Base-by-base conservation (phyloP, 495 filamentous ascomycete genomes). In the Penicillium roqueforti region DNA sequence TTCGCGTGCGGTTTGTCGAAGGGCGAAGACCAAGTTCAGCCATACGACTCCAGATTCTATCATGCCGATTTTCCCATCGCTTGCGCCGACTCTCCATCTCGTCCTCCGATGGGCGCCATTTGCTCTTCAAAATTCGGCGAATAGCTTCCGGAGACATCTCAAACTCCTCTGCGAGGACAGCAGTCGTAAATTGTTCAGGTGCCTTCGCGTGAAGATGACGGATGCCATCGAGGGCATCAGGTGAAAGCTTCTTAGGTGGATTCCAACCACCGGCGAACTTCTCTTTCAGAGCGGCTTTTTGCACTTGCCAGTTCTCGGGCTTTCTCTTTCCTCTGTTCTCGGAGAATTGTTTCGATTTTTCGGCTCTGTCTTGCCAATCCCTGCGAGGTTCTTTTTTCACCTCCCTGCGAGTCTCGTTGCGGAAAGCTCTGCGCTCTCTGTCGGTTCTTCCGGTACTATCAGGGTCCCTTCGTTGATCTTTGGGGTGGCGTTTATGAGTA, bases 191-290 rank as follows among this genome's bases (percentile, higher is more conserved):
- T 45, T 74, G 69, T 1, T 87, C 79, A 0, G 93, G 91, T 41
- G 87, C 83, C 56, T 88, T 81, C 3, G 77, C 69, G 64, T 95
- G 81, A 20, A 98, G 75, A 26, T 85, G 82, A 18, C 88, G 84
- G 53, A 97, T 96, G 25, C 90, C 91, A 14, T 91, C 86, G 10
- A 95, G 65, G 10, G 92, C 88, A 67, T 96, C 92, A 0, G 92
- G 93, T 0, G 93, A 97, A 1, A 98, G 82, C 52, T 83, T 84
- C 71, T 95, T 97, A 23, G 76, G 76, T 20, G 93, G 91, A 37
- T 77, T 73, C 91, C 92, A 98, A 6, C 85, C 83, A 1, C 59
- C 68, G 1, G 82, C 78, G 59, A 97, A 95, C 63, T 97, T 96
- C 26, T 76, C 61, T 49, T 82, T 71, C 16, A 92, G 65, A 0